A percentile compares a stretch with the other conserved stretches of the same genome.
Evolutionary conservation across 805 yeast species (phyloP).

Genomic region (Clavispora asparagi): DNA sequence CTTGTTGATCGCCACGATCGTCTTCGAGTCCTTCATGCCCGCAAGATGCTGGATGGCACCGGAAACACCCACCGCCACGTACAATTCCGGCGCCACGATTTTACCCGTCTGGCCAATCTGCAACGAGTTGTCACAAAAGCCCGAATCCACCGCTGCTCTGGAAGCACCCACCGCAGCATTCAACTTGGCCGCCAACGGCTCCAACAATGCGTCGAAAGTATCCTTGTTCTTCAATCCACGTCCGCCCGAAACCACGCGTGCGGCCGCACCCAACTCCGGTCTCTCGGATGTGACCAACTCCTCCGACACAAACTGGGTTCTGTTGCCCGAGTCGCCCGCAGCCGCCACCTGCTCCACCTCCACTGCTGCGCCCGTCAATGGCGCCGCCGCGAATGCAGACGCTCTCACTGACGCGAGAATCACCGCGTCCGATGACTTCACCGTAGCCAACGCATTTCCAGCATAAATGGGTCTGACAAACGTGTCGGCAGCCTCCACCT

Average conservation of each 20-base stretch:
- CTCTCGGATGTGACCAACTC: constrained; percentile 72
- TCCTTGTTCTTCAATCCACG: constrained; percentile 89
- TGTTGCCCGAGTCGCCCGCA: constrained; percentile 30
- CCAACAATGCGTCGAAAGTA: constrained; percentile 68
- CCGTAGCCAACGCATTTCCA: constrained; percentile 86
- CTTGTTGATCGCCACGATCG: constrained; percentile 90
- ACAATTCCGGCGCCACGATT: constrained; percentile 93
- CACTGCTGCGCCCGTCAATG: constrained; percentile 24
- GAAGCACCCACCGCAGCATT: constrained; percentile 97
- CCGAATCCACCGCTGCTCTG: constrained; percentile 96
- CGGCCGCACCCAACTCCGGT: constrained; percentile 86
- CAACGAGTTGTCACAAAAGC: constrained; percentile 90
- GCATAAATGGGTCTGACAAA: constrained; percentile 95
- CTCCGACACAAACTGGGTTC: constrained; percentile 69
- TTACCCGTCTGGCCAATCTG: constrained; percentile 99
- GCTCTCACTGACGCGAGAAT: constrained; percentile 76
- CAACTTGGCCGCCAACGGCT: constrained; percentile 78
- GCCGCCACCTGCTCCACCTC: constrained; percentile 45
- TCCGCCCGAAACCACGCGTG: constrained; percentile 84
- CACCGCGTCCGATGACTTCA: constrained; percentile 60
- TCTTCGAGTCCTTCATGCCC: constrained; percentile 95
- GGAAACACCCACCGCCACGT: constrained; percentile 88
- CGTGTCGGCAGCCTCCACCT: constrained; percentile 60
- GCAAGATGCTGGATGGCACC: constrained; percentile 99
- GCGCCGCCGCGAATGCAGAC: constrained; percentile 63